Evolutionary conservation across 2,329 filamentous ascomycete genomes (phyloP), one percentile per base, ranked within the genome.

Genomic region (Exophiala mesophila): DNA sequence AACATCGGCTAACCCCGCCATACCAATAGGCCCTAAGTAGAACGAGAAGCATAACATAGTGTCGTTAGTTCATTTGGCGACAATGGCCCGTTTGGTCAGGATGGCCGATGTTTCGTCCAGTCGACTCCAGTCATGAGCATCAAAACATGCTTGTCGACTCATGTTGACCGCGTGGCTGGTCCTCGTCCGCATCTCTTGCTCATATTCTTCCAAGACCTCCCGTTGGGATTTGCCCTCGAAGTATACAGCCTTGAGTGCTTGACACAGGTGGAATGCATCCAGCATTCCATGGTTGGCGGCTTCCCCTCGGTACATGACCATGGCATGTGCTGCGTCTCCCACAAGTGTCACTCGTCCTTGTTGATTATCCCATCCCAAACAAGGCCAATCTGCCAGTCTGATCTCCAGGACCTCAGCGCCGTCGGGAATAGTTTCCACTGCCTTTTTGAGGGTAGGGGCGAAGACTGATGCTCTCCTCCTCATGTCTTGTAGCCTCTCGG

Each of bases 321-420:
- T 72, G 0, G 70, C 64, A 55, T 74, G 50, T 56, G 60, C 4
- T 0, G 60, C 58, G 41, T 63, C 61, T 1, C 61, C 59, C 7
- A 54, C 55, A 31, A 63, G 26, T 0, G 58, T 61, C 1, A 63
- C 44, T n/a, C 49, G 44, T 1, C 61, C 61, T n/a, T 41, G 39
- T 1, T 47, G 39, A 32, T 61, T 63, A 36, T 59, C 47, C 61
- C 60, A 63, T 1, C 59, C 54, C 9, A 42, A 36, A 42, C 37
- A 18, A 35, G 47, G 23, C 47, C 50, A 41, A 41, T 56, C 17
- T 33, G 50, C 56, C 15, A 63, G 35, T 24, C 53, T 60, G 20
- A 63, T 56, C 35, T 57, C 56, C 5, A 52, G 40, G 0, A 61
- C 59, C 1, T 49, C 44, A 1, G 60, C 59, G 2, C 45, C 57